A percentile compares a stretch with the other conserved stretches of the same genome.
Conservation (phyloP, 345 rosid genomes). For the Citrus mangshanensis region DNA sequence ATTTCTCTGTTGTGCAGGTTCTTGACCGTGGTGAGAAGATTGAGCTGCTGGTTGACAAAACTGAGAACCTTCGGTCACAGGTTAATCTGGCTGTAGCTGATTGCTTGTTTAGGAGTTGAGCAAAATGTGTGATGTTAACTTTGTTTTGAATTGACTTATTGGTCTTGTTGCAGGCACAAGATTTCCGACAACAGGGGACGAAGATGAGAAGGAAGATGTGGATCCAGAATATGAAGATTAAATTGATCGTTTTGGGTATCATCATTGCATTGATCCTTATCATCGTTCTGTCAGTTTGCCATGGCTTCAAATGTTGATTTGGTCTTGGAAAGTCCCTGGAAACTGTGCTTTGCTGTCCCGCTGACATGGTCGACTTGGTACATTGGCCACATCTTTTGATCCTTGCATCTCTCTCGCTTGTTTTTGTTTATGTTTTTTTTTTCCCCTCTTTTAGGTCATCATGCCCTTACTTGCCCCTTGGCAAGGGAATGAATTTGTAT, state of each 20-base stretch:
- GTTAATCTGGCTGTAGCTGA: slow-evolving; percentile 32
- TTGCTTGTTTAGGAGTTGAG: background rate
- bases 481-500: slow-evolving; percentile 24
- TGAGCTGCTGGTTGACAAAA: slow-evolving; percentile 95
- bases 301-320: slow-evolving; percentile 66
- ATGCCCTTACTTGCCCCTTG: slow-evolving; percentile 9
- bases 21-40: slow-evolving; percentile 99
- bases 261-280: slow-evolving; percentile 59
- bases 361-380: background rate
- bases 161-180: slow-evolving; percentile 67
- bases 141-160: background rate
- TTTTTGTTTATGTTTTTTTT: background rate
- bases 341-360: background rate
- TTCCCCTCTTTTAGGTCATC: background rate
- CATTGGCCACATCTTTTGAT: background rate
- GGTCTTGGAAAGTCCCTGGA: background rate
- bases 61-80: slow-evolving; percentile 97
- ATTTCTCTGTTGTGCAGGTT: slow-evolving; percentile 46
- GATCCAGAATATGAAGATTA: slow-evolving; percentile 91
- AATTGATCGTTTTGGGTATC: slow-evolving; percentile 73
- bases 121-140: background rate
- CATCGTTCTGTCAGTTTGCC: slow-evolving; percentile 69
- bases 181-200: slow-evolving; percentile 89
- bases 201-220: slow-evolving; percentile 88
- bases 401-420: background rate